Evolutionary conservation across 176 grass and related monocot genomes (phyloP).

Genomic region (Pontederia paniculata): DNA sequence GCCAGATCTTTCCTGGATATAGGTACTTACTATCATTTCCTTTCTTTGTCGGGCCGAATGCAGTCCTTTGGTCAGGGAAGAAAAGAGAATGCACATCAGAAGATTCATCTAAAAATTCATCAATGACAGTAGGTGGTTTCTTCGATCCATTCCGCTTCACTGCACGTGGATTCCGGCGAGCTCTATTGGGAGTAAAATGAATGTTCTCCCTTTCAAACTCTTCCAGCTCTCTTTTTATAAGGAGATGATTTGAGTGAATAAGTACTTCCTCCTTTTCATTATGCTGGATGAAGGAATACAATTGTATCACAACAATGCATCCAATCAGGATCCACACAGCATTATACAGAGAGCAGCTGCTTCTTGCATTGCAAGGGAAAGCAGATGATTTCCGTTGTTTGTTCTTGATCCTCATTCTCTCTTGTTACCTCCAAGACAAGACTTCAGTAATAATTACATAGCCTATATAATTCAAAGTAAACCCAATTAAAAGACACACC

Average conservation of each 20-base stretch:
- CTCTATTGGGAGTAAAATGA: conserved; percentile 40
- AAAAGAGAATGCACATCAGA: conserved; percentile 71
- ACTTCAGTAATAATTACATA: conserved; percentile 21
- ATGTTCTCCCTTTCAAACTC: conserved; percentile 62
- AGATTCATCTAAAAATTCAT: conserved; percentile 80
- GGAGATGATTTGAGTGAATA: conserved; percentile 21
- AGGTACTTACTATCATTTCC: conserved; percentile 47
- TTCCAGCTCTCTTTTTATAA: conserved; percentile 43
- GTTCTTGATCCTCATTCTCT: conserved; percentile 60
- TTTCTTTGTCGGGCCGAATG: conserved; percentile 31
- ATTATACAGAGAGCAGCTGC: conserved; percentile 29
- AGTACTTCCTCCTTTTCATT: conserved; percentile 19
- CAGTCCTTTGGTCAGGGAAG: conserved; percentile 51
- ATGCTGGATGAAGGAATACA: conserved; percentile 38
- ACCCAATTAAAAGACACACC: neutral
- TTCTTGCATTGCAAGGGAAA: conserved; percentile 42
- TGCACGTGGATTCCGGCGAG: conserved; percentile 65
- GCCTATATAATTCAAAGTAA: conserved; percentile 1
- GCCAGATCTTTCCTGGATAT: conserved; percentile 62
- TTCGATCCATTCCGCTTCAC: conserved; percentile 64
- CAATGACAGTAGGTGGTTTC: conserved; percentile 55
- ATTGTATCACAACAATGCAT: conserved; percentile 48
- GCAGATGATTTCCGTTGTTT: conserved; percentile 56
- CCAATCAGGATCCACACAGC: conserved; percentile 40
- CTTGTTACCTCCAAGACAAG: conserved; percentile 30